phyloP scores from a whole-genome alignment of 2,329 filamentous ascomycete species.

The Stagonosporopsis vannaccii region DNA sequence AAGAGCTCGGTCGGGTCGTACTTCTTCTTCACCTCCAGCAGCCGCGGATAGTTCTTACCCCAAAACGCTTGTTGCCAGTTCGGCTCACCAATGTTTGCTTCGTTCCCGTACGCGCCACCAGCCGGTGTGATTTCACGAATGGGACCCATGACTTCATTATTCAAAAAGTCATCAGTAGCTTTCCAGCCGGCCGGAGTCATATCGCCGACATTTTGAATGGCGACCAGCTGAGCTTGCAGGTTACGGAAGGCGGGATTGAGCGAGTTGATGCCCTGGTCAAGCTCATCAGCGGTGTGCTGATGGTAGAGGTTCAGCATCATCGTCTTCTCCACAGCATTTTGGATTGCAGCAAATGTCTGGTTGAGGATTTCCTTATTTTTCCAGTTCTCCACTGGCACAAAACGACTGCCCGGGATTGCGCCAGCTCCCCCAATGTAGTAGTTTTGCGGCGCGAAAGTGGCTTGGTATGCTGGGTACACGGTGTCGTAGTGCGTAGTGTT shows the following conservation, averaged over 20 bases:
- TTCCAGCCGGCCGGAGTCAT: constrained; percentile 34
- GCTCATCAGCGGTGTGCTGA: constrained; percentile 32
- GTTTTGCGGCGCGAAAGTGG: constrained; percentile 34
- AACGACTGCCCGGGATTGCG: constrained; percentile 42
- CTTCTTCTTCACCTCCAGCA: constrained; percentile 39
- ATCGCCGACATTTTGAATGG: constrained; percentile 28
- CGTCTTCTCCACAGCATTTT: constrained; percentile 32
- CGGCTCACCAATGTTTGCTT: constrained; percentile 51
- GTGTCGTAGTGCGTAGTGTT: constrained; percentile 35
- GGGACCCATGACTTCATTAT: constrained; percentile 33
- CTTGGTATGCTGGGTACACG: constrained; percentile 42
- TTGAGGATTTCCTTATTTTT: constrained; percentile 33
- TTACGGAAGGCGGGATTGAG: constrained; percentile 44
- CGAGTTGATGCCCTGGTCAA: constrained; percentile 31
- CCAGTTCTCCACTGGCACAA: constrained; percentile 47
- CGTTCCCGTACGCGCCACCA: constrained; percentile 49
- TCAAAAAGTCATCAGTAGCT: constrained; percentile 26
- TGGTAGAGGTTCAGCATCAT: constrained; percentile 35
- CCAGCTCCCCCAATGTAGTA: constrained; percentile 39
- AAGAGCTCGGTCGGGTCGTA: constrained; percentile 44
- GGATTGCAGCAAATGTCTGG: constrained; percentile 36
- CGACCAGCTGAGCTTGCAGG: constrained; percentile 33
- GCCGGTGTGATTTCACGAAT: constrained; percentile 32
- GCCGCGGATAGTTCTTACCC: constrained; percentile 43
- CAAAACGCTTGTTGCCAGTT: constrained; percentile 52